phyloP scores from a whole-genome alignment of 495 filamentous ascomycete genomes.

The Daldinia grandis region DNA sequence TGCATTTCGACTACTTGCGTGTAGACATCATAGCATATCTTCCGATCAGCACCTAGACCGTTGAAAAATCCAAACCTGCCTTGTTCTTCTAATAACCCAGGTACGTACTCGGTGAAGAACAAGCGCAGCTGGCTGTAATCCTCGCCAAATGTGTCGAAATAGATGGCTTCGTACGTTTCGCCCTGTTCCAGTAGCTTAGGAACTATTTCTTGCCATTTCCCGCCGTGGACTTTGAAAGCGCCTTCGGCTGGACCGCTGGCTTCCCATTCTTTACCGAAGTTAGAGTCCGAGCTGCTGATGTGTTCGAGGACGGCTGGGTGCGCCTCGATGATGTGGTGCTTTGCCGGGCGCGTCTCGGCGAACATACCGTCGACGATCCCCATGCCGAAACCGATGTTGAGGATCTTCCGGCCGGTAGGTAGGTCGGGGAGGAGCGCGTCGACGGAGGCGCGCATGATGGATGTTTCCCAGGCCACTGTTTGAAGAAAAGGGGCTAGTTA shows the following conservation, averaged over 20 bases:
- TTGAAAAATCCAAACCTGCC: slow-evolving; percentile 95
- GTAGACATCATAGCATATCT: slow-evolving; percentile 96
- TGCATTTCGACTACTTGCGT: slow-evolving; percentile 92
- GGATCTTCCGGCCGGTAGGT: slow-evolving; percentile 67
- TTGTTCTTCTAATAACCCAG: slow-evolving; percentile 74
- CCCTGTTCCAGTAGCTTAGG: slow-evolving; percentile 73
- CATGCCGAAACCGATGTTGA: slow-evolving; percentile 97
- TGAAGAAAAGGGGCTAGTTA: slow-evolving; percentile 43
- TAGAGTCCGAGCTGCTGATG: slow-evolving; percentile 58
- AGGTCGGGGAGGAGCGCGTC: slow-evolving; percentile 52
- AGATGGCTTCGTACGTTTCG: slow-evolving; percentile 86
- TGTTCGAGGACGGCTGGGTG: slow-evolving; percentile 81
- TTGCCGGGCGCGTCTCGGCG: slow-evolving; percentile 68
- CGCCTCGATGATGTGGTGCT: slow-evolving; percentile 91
- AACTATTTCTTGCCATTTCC: slow-evolving; percentile 86
- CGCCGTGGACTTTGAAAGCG: slow-evolving; percentile 58
- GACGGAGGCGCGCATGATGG: slow-evolving; percentile 85
- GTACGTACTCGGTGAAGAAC: slow-evolving; percentile 89
- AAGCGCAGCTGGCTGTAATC: slow-evolving; percentile 82
- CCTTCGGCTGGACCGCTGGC: slow-evolving; percentile 50
- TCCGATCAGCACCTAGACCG: slow-evolving; percentile 89
- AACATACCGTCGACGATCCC: slow-evolving; percentile 92
- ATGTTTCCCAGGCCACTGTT: slow-evolving; percentile 85
- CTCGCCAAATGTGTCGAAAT: slow-evolving; percentile 98
- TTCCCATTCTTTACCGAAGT: slow-evolving; percentile 59